Percentiles rank a stretch among this genome's conserved stretches.
phyloP scores from a whole-genome alignment of 83 land plant genomes.

The Picea abies region DNA sequence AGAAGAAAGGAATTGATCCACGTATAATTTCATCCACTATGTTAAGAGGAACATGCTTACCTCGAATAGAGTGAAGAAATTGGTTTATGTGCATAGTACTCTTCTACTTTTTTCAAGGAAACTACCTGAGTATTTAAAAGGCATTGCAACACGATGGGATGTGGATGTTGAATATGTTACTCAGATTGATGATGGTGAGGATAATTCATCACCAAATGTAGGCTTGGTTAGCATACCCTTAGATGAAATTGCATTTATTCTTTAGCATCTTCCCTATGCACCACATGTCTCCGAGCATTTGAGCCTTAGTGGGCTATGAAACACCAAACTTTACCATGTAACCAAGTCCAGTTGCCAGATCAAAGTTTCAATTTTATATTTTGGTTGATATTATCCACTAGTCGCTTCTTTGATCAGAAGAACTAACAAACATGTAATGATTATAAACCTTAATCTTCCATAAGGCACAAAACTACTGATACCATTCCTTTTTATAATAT shows the following conservation, averaged over 20 bases:
- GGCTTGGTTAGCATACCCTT: too few relatives aligned
- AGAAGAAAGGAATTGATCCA: neutral
- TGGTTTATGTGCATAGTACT: neutral
- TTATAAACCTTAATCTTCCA: slow-evolving; percentile 52
- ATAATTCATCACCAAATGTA: too few relatives aligned
- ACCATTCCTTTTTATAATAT: slow-evolving; percentile 64
- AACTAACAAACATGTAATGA: slow-evolving; percentile 51
- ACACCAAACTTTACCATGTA: too few relatives aligned
- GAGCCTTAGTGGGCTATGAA: too few relatives aligned
- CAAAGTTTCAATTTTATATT: too few relatives aligned
- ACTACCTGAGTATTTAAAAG: neutral
- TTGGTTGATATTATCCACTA: too few relatives aligned
- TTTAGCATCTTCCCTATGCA: too few relatives aligned
- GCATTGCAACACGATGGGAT: neutral
- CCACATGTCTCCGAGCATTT: too few relatives aligned
- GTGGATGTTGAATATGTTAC: neutral
- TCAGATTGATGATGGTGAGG: too few relatives aligned
- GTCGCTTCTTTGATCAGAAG: slow-evolving; percentile 51
- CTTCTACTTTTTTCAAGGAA: neutral
- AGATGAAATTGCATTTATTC: too few relatives aligned
- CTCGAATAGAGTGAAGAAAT: neutral
- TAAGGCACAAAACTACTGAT: slow-evolving; percentile 59
- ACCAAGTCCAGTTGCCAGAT: too few relatives aligned
- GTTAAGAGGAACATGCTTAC: neutral
- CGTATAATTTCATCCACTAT: neutral